Conservation (phyloP, 2,329 filamentous ascomycete species). For the Fusarium aywerte region DNA sequence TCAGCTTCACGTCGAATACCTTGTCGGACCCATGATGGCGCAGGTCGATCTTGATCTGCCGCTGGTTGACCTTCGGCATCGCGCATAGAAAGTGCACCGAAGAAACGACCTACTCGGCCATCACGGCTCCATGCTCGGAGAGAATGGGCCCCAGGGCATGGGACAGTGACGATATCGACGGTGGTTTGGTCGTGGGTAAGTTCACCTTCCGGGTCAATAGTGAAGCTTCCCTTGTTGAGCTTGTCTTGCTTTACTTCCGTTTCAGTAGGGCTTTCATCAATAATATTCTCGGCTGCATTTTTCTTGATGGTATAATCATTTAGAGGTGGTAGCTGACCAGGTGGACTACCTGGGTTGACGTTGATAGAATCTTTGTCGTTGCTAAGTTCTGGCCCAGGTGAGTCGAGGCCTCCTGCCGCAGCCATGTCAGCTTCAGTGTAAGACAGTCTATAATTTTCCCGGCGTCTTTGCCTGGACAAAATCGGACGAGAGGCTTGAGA, state of each 20-base stretch:
- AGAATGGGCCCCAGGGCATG: constrained; percentile 64
- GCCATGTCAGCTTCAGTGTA: constrained; percentile 32
- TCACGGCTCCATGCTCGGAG: constrained; percentile 65
- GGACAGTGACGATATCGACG: constrained; percentile 65
- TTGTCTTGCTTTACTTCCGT: neutral
- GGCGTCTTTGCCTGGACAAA: constrained; percentile 19
- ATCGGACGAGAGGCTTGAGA: constrained; percentile 30
- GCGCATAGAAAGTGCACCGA: constrained; percentile 55
- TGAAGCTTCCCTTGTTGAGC: constrained; percentile 44
- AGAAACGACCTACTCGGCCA: constrained; percentile 60
- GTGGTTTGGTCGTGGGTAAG: constrained; percentile 62
- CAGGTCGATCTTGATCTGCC: constrained; percentile 36
- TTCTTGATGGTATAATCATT: constrained; percentile 27
- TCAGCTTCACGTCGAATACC: constrained; percentile 61
- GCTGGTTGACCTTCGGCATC: constrained; percentile 47
- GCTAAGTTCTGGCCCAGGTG: constrained; percentile 19
- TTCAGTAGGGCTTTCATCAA: constrained; percentile 7
- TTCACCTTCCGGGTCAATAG: constrained; percentile 51
- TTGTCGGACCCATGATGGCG: constrained; percentile 63
- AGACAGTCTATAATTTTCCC: constrained; percentile 20
- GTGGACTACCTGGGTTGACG: constrained; percentile 46
- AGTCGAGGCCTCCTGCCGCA: constrained; percentile 11
- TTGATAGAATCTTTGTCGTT: constrained; percentile 45
- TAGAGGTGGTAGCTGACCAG: constrained; percentile 35
- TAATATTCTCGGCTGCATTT: constrained; percentile 1